These are phyloP conservation scores for Tricladium varicosporioides DNA, from an alignment of 2,329 filamentous ascomycete genomes.

Conservation along the genomic window DNA sequence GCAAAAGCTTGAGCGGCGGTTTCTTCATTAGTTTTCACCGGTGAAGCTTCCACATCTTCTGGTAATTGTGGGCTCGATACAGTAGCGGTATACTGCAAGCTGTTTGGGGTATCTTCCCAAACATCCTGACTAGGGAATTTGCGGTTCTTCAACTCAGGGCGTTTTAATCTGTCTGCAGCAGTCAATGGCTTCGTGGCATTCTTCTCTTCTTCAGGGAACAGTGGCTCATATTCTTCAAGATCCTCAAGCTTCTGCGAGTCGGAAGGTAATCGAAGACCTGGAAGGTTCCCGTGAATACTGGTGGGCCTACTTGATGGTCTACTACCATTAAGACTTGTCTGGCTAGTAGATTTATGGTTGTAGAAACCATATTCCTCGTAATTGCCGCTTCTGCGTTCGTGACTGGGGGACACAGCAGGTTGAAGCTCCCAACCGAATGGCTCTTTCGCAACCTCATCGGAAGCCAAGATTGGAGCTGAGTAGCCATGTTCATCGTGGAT, in stretches of 20 bases:
- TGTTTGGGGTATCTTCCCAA: conserved; percentile 94
- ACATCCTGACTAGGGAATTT: conserved; percentile 94
- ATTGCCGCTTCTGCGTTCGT: conserved; percentile 60
- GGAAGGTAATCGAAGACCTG: conserved; percentile 41
- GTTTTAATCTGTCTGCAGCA: conserved; percentile 55
- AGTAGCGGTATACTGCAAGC: conserved; percentile 73
- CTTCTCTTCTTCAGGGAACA: conserved; percentile 79
- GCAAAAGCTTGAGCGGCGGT: conserved; percentile 66
- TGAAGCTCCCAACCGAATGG: conserved; percentile 66
- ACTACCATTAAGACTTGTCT: conserved; percentile 42
- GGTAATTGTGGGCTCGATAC: conserved; percentile 76
- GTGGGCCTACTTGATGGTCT: conserved; percentile 60
- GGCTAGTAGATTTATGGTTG: conserved; percentile 45
- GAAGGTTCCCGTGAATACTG: conserved; percentile 58
- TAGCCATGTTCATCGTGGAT: conserved; percentile 61
- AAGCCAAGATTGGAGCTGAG: conserved; percentile 78
- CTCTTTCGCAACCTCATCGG: conserved; percentile 81
- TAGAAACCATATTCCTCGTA: conserved; percentile 52
- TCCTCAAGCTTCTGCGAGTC: conserved; percentile 74
- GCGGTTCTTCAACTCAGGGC: conserved; percentile 52
- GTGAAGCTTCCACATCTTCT: conserved; percentile 38
- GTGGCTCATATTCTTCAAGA: conserved; percentile 89
- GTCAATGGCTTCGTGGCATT: conserved; percentile 47
- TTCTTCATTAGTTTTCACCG: conserved; percentile 30
- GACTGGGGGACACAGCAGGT: conserved; percentile 76